Conservation (phyloP, 2,329 filamentous ascomycete genomes). For the Apiospora rasikravindrae region DNA sequence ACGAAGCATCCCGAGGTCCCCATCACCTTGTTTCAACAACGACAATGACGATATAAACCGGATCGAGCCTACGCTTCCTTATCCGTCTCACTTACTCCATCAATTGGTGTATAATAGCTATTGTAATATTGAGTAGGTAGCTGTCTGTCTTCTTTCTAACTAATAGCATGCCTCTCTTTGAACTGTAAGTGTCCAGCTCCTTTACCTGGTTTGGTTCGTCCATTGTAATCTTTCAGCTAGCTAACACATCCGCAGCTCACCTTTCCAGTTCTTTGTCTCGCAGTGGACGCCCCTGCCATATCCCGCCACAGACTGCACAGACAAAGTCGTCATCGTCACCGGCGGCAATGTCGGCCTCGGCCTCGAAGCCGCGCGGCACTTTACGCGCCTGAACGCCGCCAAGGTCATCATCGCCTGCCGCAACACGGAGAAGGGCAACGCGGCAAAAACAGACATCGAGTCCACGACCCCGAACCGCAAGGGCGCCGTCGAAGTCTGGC, state of each 20-base stretch:
- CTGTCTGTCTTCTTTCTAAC: background rate
- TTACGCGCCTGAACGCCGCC: slow-evolving; percentile 44
- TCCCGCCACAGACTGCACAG: slow-evolving; percentile 35
- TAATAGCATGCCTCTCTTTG: background rate
- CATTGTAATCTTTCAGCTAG: background rate
- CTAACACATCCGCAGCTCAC: background rate
- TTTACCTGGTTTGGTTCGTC: background rate
- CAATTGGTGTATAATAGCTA: background rate
- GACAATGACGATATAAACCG: slow-evolving; percentile 3
- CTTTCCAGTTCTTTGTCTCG: slow-evolving; percentile 1
- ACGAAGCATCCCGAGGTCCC: background rate
- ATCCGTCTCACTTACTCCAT: background rate
- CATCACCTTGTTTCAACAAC: slow-evolving; percentile 8
- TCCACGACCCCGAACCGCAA: slow-evolving; percentile 25
- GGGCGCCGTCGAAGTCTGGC: slow-evolving; percentile 47
- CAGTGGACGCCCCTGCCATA: slow-evolving; percentile 17
- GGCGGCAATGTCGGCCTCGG: slow-evolving; percentile 51
- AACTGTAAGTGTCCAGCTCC: background rate
- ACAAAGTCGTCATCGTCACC: slow-evolving; percentile 47
- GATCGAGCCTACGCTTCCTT: background rate
- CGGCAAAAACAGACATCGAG: slow-evolving; percentile 44
- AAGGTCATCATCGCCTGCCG: slow-evolving; percentile 51
- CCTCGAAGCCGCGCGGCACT: slow-evolving; percentile 47
- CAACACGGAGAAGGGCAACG: slow-evolving; percentile 45
- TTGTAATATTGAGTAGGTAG: too few relatives aligned